These are phyloP conservation scores for Schizophyllum commune DNA, from an alignment of 1,284 basidiomycete genomes.

Conservation along the genomic window DNA sequence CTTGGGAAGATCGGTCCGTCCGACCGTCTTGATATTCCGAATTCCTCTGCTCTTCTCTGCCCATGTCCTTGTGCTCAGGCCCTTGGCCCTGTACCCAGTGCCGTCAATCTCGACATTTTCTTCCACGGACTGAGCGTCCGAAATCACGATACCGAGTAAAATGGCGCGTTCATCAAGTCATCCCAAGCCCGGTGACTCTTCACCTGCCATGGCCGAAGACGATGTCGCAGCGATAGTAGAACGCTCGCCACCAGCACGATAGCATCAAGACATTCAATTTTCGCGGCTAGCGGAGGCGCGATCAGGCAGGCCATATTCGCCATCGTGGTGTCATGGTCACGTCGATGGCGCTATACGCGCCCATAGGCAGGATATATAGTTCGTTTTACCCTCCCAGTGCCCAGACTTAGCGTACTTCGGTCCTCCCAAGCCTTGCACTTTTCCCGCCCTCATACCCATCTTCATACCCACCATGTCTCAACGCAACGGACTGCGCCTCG, in stretches of 20 bases:
- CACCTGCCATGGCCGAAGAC: not conserved
- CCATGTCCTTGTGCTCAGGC: no score
- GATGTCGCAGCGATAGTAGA: not conserved
- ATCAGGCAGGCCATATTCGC: not conserved
- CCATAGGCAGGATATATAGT: not conserved
- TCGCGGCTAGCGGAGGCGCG: not conserved
- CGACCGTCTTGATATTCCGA: no score
- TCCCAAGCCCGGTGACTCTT: not conserved
- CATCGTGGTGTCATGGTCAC: not conserved
- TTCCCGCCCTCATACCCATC: not conserved
- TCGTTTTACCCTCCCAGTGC: not conserved
- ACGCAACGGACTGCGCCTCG: conserved; percentile 50
- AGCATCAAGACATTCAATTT: not conserved
- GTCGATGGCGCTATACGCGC: not conserved
- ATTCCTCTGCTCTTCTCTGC: no score
- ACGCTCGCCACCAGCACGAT: not conserved
- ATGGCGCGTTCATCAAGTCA: not conserved
- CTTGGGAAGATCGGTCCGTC: no score
- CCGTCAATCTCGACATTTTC: no score
- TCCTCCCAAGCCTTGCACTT: not conserved
- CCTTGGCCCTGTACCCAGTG: no score
- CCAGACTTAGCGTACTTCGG: not conserved
- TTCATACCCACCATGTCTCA: conserved; percentile 20
- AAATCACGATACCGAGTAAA: not conserved
- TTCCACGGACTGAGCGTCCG: no score